These are phyloP conservation scores for Ogataea angusta DNA, from an alignment of 805 yeast genomes.

Conservation along the genomic window DNA sequence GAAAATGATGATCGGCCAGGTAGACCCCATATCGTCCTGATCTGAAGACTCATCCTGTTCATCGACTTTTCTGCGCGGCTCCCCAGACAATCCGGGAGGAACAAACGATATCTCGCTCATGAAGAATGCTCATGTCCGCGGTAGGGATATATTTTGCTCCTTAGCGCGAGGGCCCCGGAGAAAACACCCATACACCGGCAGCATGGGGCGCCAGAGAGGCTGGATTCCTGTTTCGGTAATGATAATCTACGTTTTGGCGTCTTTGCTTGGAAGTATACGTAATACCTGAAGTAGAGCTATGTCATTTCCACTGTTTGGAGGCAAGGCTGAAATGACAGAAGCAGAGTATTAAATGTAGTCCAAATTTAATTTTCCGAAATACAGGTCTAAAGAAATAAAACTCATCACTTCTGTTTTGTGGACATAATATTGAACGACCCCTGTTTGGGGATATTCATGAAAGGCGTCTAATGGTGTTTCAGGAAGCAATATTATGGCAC, in stretches of 20 bases:
- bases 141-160: constrained; percentile 7
- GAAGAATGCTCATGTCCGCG: neutral
- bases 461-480: neutral
- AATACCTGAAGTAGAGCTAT: no score
- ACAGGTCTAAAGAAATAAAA: no score
- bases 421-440: neutral
- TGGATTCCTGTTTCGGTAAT: neutral
- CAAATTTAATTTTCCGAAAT: no score
- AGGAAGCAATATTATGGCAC: neutral
- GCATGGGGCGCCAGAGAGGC: neutral
- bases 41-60: neutral
- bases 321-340: no score
- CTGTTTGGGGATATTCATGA: neutral
- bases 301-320: no score
- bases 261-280: no score
- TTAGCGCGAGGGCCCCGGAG: constrained; percentile 2
- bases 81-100: constrained; percentile 1
- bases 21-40: constrained; percentile 19
- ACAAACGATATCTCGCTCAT: constrained; percentile 3
- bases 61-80: neutral
- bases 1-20: constrained; percentile 22
- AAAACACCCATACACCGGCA: constrained; percentile 7
- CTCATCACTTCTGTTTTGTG: neutral
- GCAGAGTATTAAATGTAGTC: no score
- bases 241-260: neutral